Conservation (phyloP, 345 rosid species). For the Syzygium grande region DNA sequence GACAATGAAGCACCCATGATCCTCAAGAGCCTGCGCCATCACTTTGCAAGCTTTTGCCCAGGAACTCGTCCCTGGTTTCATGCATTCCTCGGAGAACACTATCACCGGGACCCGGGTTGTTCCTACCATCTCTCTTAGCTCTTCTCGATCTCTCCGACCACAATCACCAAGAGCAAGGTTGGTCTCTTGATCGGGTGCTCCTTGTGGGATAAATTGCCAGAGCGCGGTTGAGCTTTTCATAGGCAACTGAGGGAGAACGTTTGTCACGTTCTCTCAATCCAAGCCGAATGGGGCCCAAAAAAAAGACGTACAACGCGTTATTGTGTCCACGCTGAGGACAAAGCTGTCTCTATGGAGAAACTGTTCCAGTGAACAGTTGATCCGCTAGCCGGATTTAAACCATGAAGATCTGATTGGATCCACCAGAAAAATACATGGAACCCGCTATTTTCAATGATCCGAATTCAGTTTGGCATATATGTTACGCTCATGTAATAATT, state of each 20-base stretch:
- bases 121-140: not conserved
- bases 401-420: not conserved
- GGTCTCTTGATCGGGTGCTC: not conserved
- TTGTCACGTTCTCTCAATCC: not conserved
- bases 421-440: not conserved
- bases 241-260: not conserved
- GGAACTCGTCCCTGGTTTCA: slow-evolving; percentile 3
- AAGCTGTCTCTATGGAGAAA: not conserved
- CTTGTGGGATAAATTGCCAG: not conserved
- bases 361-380: not conserved
- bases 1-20: slow-evolving; percentile 16
- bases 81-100: not conserved
- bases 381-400: not conserved
- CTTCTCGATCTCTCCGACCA: not conserved
- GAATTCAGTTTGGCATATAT: not conserved
- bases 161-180: not conserved
- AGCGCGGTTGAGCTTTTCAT: not conserved
- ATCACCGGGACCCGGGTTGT: slow-evolving; percentile 6
- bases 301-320: not conserved
- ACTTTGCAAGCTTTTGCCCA: slow-evolving; percentile 8
- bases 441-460: not conserved
- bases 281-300: not conserved
- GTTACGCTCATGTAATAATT: not conserved
- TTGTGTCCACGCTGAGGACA: not conserved
- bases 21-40: slow-evolving; percentile 8